Percentiles rank a stretch among this genome's conserved stretches.
Conservation (phyloP, 768 basidiomycete species). For the Boletus sp. region DNA sequence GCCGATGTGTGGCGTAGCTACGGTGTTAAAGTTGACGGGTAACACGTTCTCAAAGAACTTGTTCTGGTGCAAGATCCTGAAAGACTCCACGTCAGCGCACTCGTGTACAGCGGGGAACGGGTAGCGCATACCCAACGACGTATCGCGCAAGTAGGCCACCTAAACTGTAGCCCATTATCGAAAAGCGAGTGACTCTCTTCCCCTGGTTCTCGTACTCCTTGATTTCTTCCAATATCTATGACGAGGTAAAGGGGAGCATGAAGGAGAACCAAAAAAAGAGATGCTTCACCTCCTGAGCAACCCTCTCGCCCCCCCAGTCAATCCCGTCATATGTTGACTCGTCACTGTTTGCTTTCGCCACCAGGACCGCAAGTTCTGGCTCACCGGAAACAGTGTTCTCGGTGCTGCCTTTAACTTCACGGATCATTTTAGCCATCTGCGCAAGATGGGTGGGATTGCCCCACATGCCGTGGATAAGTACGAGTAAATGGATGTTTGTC, state of each 20-base stretch:
- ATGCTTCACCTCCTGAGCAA: conserved; percentile 65
- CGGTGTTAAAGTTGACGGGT: conserved; percentile 78
- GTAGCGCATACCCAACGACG: conserved; percentile 55
- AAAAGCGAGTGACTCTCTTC: conserved; percentile 62
- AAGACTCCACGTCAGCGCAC: conserved; percentile 1
- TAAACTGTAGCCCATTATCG: conserved; percentile 73
- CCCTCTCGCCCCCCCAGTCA: conserved; percentile 79
- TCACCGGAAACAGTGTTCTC: conserved; percentile 30
- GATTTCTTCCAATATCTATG: conserved; percentile 56
- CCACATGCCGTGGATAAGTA: conserved; percentile 72
- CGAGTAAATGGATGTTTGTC: conserved; percentile 39
- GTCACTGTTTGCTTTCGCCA: conserved; percentile 61
- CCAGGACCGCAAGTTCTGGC: conserved; percentile 55
- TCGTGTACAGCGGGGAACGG: not conserved
- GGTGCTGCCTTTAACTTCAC: conserved; percentile 36
- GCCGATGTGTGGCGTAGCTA: conserved; percentile 84
- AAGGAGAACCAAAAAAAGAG: not conserved
- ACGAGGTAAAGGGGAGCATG: conserved; percentile 1
- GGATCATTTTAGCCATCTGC: conserved; percentile 52
- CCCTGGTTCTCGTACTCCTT: conserved; percentile 50
- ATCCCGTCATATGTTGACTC: conserved; percentile 78
- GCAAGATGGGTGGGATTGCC: conserved; percentile 66
- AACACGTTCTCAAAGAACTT: conserved; percentile 67
- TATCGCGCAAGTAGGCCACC: conserved; percentile 84
- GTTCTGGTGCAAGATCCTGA: conserved; percentile 59